A percentile compares a stretch with the other conserved stretches of the same genome.
Conservation (phyloP, 2,329 filamentous ascomycete species). For the Penicillium sp. region DNA sequence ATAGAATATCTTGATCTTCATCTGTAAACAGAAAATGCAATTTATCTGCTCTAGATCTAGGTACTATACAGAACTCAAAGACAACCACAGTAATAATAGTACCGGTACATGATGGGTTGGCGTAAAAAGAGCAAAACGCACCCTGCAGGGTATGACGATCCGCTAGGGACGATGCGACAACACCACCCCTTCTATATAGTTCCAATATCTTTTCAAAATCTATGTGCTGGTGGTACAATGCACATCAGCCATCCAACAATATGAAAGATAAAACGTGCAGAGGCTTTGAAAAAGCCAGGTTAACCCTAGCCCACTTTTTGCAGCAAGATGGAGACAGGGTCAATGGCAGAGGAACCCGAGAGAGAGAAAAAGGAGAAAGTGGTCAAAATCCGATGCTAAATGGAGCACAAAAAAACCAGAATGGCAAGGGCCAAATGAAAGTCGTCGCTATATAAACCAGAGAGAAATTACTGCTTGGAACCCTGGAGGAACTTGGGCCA, state of each 20-base stretch:
- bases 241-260: conserved; percentile 11
- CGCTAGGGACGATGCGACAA: not conserved
- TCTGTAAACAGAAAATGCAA: conserved; percentile 3
- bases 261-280: conserved; percentile 11
- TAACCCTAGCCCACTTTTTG: conserved; percentile 4
- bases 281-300: not conserved
- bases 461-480: conserved; percentile 30
- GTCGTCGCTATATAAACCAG: conserved; percentile 30
- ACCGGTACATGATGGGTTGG: conserved; percentile 1
- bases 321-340: conserved; percentile 1
- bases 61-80: conserved; percentile 13
- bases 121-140: conserved; percentile 1
- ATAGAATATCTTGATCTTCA: not conserved
- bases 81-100: conserved; percentile 1
- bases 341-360: conserved; percentile 7
- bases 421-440: conserved; percentile 6
- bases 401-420: conserved; percentile 11
- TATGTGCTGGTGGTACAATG: conserved; percentile 28
- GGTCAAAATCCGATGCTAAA: conserved; percentile 24
- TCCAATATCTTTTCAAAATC: conserved; percentile 21
- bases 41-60: conserved; percentile 18
- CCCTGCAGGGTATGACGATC: not conserved
- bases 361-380: conserved; percentile 6
- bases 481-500: conserved; percentile 40
- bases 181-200: conserved; percentile 5